Base-by-base conservation (phyloP, 192 early-diverging fungal genomes). In the Entomortierella parvispora region DNA sequence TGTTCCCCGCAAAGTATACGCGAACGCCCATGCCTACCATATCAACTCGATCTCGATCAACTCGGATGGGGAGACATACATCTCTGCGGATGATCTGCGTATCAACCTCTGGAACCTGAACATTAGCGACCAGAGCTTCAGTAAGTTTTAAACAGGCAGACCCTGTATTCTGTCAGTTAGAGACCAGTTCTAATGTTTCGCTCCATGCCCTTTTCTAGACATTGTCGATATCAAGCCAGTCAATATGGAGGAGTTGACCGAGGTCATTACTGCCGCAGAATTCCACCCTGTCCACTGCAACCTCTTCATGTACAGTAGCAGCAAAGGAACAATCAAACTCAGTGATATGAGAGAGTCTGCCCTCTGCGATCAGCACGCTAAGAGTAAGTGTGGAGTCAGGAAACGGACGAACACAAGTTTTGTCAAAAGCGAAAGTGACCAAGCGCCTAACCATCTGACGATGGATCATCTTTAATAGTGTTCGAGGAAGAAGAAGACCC, bases 21-120 rank as follows among this genome's bases (percentile, higher is more conserved):
- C 96, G 62, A 72, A 80, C 83, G 98, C 98, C 28, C 98, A 99
- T 80, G 95, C 96, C 9, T 98, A 99, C 85, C 98, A 99, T 68
- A 99, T 99, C 89, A 99, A 99, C 86, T 98, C 97, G 15, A 99
- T 99, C 65, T 98, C 96, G 22, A 93, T 98, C 67, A 99, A 99
- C 82, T 97, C 96, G 32, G 98, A 99, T 83, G 94, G 90, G 34
- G 97, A 99, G 71, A 99, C 97, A 10, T 99, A 97, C 71, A 84
- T 99, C 61, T 97, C 95, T 31, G 96, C 97, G 14, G 98, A 99
- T 69, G 98, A 99, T 71, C 80, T 99, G 79, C 89, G 98, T 69
- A 97, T 99, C 83, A 99, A 99, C 80, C 83, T 99, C 64, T 99
- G 98, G 98, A 99, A 99, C 75, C 82, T 99, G 83, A 93, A 94